phyloP scores from a whole-genome alignment of 148 eudicot species.

The Fagopyrum homotropicum region DNA sequence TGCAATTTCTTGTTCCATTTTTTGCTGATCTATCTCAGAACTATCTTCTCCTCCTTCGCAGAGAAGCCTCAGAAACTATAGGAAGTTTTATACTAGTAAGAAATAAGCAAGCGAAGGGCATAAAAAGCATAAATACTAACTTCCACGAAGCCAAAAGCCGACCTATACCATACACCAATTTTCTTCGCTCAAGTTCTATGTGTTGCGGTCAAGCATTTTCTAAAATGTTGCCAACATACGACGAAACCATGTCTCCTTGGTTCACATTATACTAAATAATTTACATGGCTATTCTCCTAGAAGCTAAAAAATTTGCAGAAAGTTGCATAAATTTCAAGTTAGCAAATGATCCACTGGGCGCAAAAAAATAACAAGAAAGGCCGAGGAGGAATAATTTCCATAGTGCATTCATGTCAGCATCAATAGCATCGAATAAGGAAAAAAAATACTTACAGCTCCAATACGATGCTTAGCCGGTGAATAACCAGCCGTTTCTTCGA shows the following conservation, averaged over 20 bases:
- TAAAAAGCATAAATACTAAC: neutral
- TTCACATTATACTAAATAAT: neutral
- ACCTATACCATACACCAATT: neutral
- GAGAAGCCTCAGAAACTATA: slow-evolving; percentile 79
- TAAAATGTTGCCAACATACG: neutral
- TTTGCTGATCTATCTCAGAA: slow-evolving; percentile 32
- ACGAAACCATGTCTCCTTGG: neutral
- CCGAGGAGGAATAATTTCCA: slow-evolving; percentile 11
- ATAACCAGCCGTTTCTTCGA: slow-evolving; percentile 53
- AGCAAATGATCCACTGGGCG: neutral
- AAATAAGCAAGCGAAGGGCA: neutral
- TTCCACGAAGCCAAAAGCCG: neutral
- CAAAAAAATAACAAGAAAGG: neutral
- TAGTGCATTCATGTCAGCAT: neutral
- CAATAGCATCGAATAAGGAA: neutral
- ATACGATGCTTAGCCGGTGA: slow-evolving; percentile 40
- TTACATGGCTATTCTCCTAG: neutral
- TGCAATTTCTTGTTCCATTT: slow-evolving; percentile 54
- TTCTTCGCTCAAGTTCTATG: neutral
- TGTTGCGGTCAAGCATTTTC: neutral
- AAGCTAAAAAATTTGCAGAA: neutral
- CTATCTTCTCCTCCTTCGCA: slow-evolving; percentile 51
- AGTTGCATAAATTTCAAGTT: neutral
- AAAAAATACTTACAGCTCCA: slow-evolving; percentile 44
- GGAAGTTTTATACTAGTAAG: slow-evolving; percentile 5